Base-by-base conservation (phyloP, 257 asterid species). In the Petunia axillaris region DNA sequence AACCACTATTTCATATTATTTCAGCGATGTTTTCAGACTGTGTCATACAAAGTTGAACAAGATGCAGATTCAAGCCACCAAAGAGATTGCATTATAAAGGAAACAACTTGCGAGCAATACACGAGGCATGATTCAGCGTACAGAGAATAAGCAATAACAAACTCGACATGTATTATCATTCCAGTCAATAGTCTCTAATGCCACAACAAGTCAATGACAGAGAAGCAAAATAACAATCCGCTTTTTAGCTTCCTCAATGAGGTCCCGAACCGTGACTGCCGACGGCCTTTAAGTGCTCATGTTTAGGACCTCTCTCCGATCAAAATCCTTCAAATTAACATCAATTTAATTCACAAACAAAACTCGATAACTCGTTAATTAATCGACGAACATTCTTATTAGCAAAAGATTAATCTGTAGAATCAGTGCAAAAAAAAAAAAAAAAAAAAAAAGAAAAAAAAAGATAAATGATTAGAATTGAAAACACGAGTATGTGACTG, bases 241-340 rank as follows among this genome's bases (percentile, higher is more conserved):
- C 85, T 86, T 88, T 83, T 88, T 88, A 37, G 87, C 91, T 84
- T 88, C 91, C 85, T 86, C 91, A 37, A 85, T 83, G 59, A 88
- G 88, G 90, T 86, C 90, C 82, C 77, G 80, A 74, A 84, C 84
- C 71, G 80, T 82, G 77, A 82, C 86, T 64, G 71, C 66, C 25
- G 25, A 25, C 48, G 68, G 87, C 83, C 81, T 75, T 64, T 77
- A 83, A 80, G 80, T 81, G 83, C 84, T 85, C 91, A 88, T 88
- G 79, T 83, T 80, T 25, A 25, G 41, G 67, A 75, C 83, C 85
- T 46, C 81, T 48, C 2, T 60, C 5, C 58, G 25, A 77, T 77
- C 79, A 76, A 76, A 76, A 75, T 55, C 64, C 67, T 50, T 66
- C 60, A 41, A 25, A 25, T 25, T 25, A 25, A 25, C 25, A 25